phyloP scores from a whole-genome alignment of 2,329 filamentous ascomycete genomes.

The Exophiala dermatitidis region DNA sequence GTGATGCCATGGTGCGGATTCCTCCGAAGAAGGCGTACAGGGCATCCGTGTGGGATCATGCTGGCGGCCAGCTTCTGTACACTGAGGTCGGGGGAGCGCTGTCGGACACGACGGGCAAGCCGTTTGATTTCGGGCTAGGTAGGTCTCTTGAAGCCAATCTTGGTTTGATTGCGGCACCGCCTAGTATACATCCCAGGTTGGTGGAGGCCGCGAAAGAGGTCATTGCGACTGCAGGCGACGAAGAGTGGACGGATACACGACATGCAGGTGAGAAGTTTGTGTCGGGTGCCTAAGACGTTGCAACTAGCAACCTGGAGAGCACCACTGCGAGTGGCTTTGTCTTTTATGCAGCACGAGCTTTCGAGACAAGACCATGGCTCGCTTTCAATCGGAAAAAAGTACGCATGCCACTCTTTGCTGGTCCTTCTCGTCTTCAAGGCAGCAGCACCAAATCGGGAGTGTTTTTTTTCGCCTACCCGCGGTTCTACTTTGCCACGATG shows the following conservation, averaged over 20 bases:
- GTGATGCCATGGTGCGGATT: conserved; percentile 45
- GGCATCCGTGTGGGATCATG: conserved; percentile 51
- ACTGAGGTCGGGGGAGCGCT: conserved; percentile 44
- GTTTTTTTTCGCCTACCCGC: too few relatives aligned
- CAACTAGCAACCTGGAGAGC: too few relatives aligned
- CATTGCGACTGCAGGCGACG: background rate
- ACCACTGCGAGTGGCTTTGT: too few relatives aligned
- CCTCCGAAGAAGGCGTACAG: conserved; percentile 42
- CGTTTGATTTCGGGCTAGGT: conserved; percentile 43
- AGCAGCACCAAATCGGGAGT: too few relatives aligned
- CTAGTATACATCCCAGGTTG: conserved; percentile 9
- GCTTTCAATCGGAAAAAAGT: too few relatives aligned
- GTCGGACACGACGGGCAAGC: conserved; percentile 45
- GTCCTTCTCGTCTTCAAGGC: too few relatives aligned
- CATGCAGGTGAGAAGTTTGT: background rate
- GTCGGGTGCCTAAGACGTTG: background rate
- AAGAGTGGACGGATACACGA: background rate
- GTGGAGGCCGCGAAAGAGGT: background rate
- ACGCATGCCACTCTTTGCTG: too few relatives aligned
- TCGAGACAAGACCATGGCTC: too few relatives aligned
- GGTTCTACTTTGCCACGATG: too few relatives aligned
- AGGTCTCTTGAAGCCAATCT: conserved; percentile 35
- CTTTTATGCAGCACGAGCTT: too few relatives aligned
- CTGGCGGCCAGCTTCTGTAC: conserved; percentile 47
- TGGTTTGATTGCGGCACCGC: conserved; percentile 37